These are phyloP conservation scores for Calonectria honghensis DNA, from an alignment of 2,329 filamentous ascomycete species.

Conservation along the genomic window DNA sequence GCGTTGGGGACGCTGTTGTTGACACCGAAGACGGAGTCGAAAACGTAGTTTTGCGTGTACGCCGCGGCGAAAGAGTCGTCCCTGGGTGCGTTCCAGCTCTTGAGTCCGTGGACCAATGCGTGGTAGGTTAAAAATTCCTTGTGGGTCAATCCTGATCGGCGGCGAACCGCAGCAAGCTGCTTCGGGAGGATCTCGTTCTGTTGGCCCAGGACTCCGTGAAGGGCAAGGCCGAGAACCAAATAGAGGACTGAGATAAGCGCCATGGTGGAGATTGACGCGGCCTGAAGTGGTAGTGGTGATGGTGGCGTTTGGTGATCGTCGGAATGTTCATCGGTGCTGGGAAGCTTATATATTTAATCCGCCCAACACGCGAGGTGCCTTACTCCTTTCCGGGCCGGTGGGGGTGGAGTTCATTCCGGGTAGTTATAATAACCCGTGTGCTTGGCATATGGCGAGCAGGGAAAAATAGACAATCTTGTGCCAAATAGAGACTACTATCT, in stretches of 20 bases:
- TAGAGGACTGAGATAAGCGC: background rate
- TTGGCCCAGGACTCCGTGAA: background rate
- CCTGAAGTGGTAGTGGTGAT: background rate
- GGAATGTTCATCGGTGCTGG: background rate
- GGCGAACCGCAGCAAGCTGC: constrained; percentile 21
- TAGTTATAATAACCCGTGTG: background rate
- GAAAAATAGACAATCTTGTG: background rate
- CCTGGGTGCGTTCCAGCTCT: constrained; percentile 23
- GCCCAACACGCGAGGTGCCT: background rate
- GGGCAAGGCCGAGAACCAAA: constrained; percentile 6
- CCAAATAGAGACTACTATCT: too few relatives aligned
- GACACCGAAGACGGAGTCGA: constrained; percentile 29
- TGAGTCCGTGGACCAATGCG: constrained; percentile 27
- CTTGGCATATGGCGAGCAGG: background rate
- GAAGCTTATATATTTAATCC: constrained; percentile 8
- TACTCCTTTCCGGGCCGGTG: background rate
- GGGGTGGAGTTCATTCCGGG: constrained; percentile 2
- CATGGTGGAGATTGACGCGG: background rate
- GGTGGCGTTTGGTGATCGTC: background rate
- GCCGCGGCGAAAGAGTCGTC: constrained; percentile 19
- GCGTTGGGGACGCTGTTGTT: constrained; percentile 32
- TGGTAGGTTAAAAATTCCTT: constrained; percentile 31
- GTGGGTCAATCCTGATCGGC: constrained; percentile 29
- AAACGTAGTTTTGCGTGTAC: constrained; percentile 9
- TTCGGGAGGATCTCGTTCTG: constrained; percentile 42